Evolutionary conservation across 805 yeast species (phyloP), one percentile per base, ranked within the genome.

Genomic region (Candida easanensis): DNA sequence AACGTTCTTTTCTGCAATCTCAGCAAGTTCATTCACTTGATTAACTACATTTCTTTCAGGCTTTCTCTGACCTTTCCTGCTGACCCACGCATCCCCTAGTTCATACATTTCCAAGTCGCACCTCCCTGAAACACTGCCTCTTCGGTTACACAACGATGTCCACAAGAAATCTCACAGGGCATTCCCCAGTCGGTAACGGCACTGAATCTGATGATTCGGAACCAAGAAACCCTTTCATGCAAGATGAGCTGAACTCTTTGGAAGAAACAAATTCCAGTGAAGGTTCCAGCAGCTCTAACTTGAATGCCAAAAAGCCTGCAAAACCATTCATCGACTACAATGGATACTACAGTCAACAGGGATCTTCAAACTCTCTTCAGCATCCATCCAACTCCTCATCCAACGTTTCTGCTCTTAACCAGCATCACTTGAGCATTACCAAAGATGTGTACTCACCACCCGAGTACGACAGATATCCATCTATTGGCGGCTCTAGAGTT

Each of bases 391-490:
- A 28, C 25, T 52, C 59, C 11, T 55, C 61, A 5, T 51, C 62
- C 16, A 53, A 37, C 36, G n/a, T 55, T 8, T 52, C 60, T 6
- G 56, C 43, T 1, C 5, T 51, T 31, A 52, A 42, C 19, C 49
- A 39, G n/a, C 36, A 39, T 13, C 45, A 33, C 16, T 19, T 41
- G 21, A 44, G 39, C 33, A 28, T 41, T 8, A 41, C 43, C 31
- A 50, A 42, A 36, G 64, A 51, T 27, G 60, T 61, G 22, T 51
- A 56, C 46, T 58, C 70, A 3, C 83, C 87, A 4, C 69, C 78
- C 1, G 84, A 76, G 42, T 82, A 68, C 53, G 88, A 82, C 60
- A 69, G 89, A 52, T 84, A 83, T 55, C 90, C 91, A 4, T 70
- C 78, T 20, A 68, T 79, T 48, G 64, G 69, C 14, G 76, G 78